Conservation (phyloP, 2,329 filamentous ascomycete genomes). For the Phaeomoniella chlamydospora region DNA sequence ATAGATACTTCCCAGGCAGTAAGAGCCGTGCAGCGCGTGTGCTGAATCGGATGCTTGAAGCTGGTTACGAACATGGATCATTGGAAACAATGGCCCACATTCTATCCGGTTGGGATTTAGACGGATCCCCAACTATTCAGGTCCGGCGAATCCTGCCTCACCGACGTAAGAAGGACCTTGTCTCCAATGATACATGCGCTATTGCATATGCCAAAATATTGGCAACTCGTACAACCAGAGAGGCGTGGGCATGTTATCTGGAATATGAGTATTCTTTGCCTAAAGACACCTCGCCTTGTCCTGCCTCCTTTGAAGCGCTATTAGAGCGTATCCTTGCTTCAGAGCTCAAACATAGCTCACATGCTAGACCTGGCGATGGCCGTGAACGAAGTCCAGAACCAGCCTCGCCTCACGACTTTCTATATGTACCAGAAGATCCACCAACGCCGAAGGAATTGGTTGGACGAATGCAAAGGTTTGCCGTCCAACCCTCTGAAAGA, state of each 20-base stretch:
- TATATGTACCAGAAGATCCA: constrained; percentile 39
- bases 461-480: constrained; percentile 10
- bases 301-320: constrained; percentile 35
- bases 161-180: constrained; percentile 3
- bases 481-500: too few species aligned
- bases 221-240: constrained; percentile 44
- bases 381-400: constrained; percentile 40
- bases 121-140: constrained; percentile 49
- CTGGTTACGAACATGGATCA: constrained; percentile 35
- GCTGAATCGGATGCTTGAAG: constrained; percentile 41
- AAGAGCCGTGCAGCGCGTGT: constrained; percentile 41
- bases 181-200: constrained; percentile 11
- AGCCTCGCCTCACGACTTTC: constrained; percentile 39
- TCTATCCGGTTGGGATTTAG: constrained; percentile 48
- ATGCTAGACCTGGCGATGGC: constrained; percentile 38
- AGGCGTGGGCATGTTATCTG: constrained; percentile 52
- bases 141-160: constrained; percentile 30
- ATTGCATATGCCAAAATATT: constrained; percentile 36
- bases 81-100: constrained; percentile 42
- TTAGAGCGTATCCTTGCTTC: constrained; percentile 36
- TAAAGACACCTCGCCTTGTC: constrained; percentile 12
- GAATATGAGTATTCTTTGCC: constrained; percentile 32
- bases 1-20: constrained; percentile 40
- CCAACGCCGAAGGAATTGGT: constrained; percentile 38
- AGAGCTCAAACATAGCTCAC: constrained; percentile 12